These are phyloP conservation scores for Voacanga thouarsii DNA, from an alignment of 257 asterid species.

Conservation along the genomic window DNA sequence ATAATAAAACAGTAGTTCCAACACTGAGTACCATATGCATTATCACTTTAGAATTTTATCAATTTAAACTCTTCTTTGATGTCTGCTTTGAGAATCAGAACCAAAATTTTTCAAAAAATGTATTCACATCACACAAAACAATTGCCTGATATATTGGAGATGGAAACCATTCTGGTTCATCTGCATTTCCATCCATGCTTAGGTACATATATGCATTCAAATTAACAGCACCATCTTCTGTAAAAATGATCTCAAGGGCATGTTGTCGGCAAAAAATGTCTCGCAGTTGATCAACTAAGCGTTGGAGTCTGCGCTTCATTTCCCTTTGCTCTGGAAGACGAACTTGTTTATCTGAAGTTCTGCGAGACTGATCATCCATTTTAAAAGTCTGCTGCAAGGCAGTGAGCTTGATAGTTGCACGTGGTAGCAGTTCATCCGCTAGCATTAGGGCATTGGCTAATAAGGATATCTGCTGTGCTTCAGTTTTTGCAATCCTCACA, in stretches of 20 bases:
- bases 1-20: neutral
- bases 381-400: constrained; percentile 25
- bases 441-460: constrained; percentile 73
- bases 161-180: constrained; percentile 88
- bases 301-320: constrained; percentile 63
- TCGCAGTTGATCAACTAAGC: constrained; percentile 74
- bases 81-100: neutral
- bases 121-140: neutral
- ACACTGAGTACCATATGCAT: neutral
- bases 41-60: neutral
- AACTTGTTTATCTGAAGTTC: constrained; percentile 37
- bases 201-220: constrained; percentile 75
- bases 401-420: constrained; percentile 60
- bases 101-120: neutral
- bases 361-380: constrained; percentile 42
- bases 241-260: constrained; percentile 78
- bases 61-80: neutral
- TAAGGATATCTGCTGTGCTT: constrained; percentile 61
- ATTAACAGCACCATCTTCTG: constrained; percentile 78
- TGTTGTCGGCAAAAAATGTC: constrained; percentile 91
- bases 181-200: constrained; percentile 54
- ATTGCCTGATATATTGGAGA: constrained; percentile 81
- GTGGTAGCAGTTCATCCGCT: constrained; percentile 83
- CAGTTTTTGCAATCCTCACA: constrained; percentile 70
- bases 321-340: constrained; percentile 82